phyloP scores from a whole-genome alignment of 1,284 basidiomycete genomes.

The Apiotrichum laibachii region DNA sequence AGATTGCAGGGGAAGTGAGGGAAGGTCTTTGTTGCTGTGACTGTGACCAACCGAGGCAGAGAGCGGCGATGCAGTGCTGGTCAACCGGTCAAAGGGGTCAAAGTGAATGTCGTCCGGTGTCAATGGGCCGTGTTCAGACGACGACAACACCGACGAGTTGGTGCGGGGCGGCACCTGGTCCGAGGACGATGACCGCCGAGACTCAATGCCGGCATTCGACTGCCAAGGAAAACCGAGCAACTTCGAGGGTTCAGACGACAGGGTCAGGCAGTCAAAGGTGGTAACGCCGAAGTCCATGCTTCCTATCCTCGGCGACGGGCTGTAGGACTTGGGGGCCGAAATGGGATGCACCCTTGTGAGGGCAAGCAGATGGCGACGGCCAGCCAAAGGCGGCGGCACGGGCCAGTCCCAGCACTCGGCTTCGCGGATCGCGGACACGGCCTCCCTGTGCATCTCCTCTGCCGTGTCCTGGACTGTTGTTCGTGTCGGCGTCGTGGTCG shows the following conservation, averaged over 20 bases:
- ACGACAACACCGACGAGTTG: conserved; percentile 1
- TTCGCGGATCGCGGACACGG: conserved; percentile 10
- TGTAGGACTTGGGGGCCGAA: not conserved
- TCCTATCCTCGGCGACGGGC: not conserved
- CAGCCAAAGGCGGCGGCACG: conserved; percentile 6
- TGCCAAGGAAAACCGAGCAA: not conserved
- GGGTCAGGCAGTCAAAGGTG: not conserved
- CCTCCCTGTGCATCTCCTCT: conserved; percentile 5
- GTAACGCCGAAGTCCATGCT: not conserved
- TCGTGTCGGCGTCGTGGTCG: not conserved
- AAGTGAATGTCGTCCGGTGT: conserved; percentile 14
- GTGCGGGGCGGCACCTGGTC: not conserved
- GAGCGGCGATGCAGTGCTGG: too few relatives aligned
- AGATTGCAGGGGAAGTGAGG: not conserved
- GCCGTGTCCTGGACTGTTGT: not conserved
- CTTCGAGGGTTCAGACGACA: not conserved
- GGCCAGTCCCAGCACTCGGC: conserved; percentile 20
- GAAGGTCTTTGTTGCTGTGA: not conserved
- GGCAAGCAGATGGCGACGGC: not conserved
- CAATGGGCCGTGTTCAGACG: conserved; percentile 6
- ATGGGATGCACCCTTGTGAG: not conserved
- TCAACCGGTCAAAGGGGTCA: conserved; percentile 51
- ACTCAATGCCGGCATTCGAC: not conserved
- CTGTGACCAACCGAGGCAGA: not conserved
- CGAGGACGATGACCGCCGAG: not conserved